Conservation (phyloP, 345 rosid genomes). For the Aquilaria yunnanensis region DNA sequence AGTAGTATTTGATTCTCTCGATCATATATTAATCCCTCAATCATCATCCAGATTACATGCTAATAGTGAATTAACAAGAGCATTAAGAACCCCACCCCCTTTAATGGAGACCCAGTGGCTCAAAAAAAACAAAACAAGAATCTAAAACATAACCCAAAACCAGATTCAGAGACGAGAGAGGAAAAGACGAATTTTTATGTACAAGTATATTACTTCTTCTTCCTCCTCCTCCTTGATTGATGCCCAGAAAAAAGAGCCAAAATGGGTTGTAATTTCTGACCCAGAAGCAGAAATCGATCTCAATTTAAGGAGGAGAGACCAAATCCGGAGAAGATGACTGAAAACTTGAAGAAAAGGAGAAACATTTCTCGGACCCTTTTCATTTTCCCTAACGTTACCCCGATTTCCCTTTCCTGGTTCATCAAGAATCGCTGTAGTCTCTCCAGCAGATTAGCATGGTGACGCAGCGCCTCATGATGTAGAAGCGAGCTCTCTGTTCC, state of each 20-base stretch:
- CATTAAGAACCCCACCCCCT: constrained; percentile 15
- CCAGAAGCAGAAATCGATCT: constrained; percentile 15
- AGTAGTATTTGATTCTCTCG: neutral
- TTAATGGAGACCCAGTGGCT: constrained; percentile 16
- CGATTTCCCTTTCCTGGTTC: neutral
- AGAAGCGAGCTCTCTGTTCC: constrained; percentile 92
- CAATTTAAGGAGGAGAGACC: neutral
- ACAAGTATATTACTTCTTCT: constrained; percentile 29
- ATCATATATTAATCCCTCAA: constrained; percentile 11
- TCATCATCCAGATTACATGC: constrained; percentile 10
- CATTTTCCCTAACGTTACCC: neutral
- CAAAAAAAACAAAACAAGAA: constrained; percentile 9
- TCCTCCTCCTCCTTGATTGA: constrained; percentile 25
- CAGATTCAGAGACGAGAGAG: constrained; percentile 11
- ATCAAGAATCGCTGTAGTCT: constrained; percentile 69
- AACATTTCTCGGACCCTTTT: neutral
- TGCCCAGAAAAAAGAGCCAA: constrained; percentile 16
- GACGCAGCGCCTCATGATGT: constrained; percentile 88
- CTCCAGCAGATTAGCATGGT: constrained; percentile 95
- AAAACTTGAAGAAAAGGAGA: constrained; percentile 9
- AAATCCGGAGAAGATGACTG: too few relatives aligned
- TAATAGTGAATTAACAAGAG: neutral
- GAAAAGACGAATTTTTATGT: constrained; percentile 27
- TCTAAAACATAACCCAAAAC: constrained; percentile 9
- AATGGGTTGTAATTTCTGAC: neutral